Evolutionary conservation across 2,329 filamentous ascomycete genomes (phyloP).

Genomic region (Epichloe gansuensis): DNA sequence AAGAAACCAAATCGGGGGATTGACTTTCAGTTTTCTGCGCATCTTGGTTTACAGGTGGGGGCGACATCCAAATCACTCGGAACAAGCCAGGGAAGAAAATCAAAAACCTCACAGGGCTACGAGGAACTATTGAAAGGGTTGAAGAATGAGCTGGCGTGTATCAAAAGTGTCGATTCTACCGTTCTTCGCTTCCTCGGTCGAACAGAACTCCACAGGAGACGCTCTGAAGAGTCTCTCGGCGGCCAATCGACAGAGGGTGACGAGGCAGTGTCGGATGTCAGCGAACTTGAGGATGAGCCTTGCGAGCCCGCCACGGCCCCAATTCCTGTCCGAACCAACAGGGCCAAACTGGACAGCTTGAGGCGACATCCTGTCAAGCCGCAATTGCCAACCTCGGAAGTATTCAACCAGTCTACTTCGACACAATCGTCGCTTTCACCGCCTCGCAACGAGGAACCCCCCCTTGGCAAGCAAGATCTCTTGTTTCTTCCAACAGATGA

Average conservation of each 20-base stretch:
- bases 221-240: not conserved
- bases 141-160: constrained; percentile 25
- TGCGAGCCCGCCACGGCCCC: constrained; percentile 8
- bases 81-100: constrained; percentile 13
- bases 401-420: constrained; percentile 7
- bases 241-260: constrained; percentile 8
- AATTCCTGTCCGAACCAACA: constrained; percentile 14
- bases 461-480: not conserved
- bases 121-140: constrained; percentile 28
- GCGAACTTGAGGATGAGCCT: constrained; percentile 38
- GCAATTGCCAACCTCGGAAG: constrained; percentile 13
- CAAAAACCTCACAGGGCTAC: constrained; percentile 29
- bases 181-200: constrained; percentile 8
- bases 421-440: constrained; percentile 1
- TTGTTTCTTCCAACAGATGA: not conserved
- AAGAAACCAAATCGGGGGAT: constrained; percentile 25
- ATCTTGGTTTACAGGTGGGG: constrained; percentile 35
- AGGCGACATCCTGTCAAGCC: constrained; percentile 16
- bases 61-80: constrained; percentile 13
- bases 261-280: constrained; percentile 32
- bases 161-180: constrained; percentile 11
- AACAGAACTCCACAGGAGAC: not conserved
- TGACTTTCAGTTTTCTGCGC: constrained; percentile 40
- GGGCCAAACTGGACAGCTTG: constrained; percentile 10
- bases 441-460: not conserved